phyloP scores from a whole-genome alignment of 257 asterid genomes.

The Solanum paucissectum region DNA sequence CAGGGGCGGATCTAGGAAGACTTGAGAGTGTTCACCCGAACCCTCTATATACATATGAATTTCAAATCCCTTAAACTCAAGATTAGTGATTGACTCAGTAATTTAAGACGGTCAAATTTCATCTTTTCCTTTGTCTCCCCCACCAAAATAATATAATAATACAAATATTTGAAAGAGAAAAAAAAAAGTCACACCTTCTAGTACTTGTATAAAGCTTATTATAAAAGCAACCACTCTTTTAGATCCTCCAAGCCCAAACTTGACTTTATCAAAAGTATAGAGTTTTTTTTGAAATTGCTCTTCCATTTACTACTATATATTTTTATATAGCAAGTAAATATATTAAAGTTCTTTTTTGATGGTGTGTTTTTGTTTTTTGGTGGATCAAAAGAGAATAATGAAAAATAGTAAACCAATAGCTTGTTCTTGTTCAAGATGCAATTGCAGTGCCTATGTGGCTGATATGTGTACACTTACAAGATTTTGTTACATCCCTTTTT shows the following conservation, averaged over 20 bases:
- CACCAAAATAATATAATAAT: background rate
- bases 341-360: background rate
- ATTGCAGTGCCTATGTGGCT: slow-evolving; percentile 50
- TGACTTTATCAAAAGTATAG: background rate
- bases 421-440: slow-evolving; percentile 65
- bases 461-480: slow-evolving; percentile 66
- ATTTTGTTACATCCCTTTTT: slow-evolving; percentile 59
- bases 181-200: background rate
- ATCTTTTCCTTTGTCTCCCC: background rate
- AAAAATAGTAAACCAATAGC: slow-evolving; percentile 59
- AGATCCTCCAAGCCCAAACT: background rate
- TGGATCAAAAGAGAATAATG: slow-evolving; percentile 54
- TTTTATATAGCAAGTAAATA: background rate
- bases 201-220: background rate
- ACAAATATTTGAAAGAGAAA: background rate
- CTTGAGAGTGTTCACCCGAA: no score
- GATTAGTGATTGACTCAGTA: background rate
- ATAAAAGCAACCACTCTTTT: background rate
- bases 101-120: background rate
- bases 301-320: background rate
- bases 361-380: slow-evolving; percentile 79
- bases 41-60: no score
- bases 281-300: background rate
- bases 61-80: background rate
- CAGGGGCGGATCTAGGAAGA: no score